Percentiles rank a stretch among this genome's conserved stretches.
Conservation (phyloP, 805 yeast genomes). For the Saturnispora ahearnii region DNA sequence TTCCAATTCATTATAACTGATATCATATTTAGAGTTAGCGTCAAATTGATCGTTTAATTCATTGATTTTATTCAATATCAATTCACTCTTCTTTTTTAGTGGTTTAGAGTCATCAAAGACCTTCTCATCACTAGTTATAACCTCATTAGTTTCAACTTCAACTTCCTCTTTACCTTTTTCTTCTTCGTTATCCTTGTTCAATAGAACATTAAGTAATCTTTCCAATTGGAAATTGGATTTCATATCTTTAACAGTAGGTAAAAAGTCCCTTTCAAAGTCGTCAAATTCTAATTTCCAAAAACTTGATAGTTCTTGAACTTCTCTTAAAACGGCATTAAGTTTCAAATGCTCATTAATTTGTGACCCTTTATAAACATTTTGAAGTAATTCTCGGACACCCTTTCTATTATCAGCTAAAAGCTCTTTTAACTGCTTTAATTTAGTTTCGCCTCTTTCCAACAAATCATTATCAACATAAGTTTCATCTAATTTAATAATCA, state of each 20-base stretch:
- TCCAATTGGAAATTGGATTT: constrained; percentile 83
- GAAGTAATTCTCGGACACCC: constrained; percentile 36
- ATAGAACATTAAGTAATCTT: constrained; percentile 50
- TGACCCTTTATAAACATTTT: constrained; percentile 44
- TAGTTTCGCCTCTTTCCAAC: constrained; percentile 55
- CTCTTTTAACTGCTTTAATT: constrained; percentile 48
- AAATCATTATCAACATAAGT: constrained; percentile 51
- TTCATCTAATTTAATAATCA: constrained; percentile 69
- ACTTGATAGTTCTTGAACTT: constrained; percentile 72
- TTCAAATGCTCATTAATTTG: constrained; percentile 58
- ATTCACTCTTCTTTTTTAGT: constrained; percentile 17
- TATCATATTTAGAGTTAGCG: constrained; percentile 15
- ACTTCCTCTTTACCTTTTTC: constrained; percentile 9
- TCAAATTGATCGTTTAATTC: constrained; percentile 13
- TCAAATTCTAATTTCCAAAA: constrained; percentile 81
- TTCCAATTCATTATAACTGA: constrained; percentile 10
- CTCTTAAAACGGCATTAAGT: constrained; percentile 59
- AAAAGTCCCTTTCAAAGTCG: constrained; percentile 65
- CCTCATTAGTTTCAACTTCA: constrained; percentile 13
- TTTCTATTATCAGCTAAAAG: constrained; percentile 44
- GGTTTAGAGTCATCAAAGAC: constrained; percentile 13
- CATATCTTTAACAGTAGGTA: constrained; percentile 91
- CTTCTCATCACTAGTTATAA: constrained; percentile 6
- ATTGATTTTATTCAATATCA: constrained; percentile 11
- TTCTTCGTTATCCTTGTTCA: constrained; percentile 14